Conservation (phyloP, 306 rosid genomes). For the Hippophae rhamnoides region DNA sequence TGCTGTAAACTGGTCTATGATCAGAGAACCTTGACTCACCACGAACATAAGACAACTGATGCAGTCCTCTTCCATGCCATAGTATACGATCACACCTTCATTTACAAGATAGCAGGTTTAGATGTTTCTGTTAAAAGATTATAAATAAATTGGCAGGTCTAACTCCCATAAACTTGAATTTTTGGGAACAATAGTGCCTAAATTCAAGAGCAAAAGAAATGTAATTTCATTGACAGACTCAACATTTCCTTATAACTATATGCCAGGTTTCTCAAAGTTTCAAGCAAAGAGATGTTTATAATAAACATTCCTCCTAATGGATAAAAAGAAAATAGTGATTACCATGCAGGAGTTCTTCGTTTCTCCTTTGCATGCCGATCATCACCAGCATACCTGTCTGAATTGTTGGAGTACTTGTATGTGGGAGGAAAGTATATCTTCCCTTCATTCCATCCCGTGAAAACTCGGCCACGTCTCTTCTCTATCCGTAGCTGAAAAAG, state of each 20-base stretch:
- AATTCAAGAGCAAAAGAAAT: too few species aligned
- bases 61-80: conserved; percentile 87
- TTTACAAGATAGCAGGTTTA: conserved; percentile 12
- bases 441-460: conserved; percentile 91
- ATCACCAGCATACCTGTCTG: conserved; percentile 93
- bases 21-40: conserved; percentile 96
- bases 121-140: conserved; percentile 1
- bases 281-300: too few species aligned
- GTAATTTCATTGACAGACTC: too few species aligned
- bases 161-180: too few species aligned
- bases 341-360: conserved; percentile 99
- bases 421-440: conserved; percentile 96
- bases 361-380: conserved; percentile 68
- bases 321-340: conserved; percentile 12
- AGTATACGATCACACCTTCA: conserved; percentile 96
- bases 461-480: conserved; percentile 66
- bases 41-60: conserved; percentile 78
- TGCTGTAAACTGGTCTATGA: conserved; percentile 85
- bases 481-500: conserved; percentile 72
- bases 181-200: too few species aligned
- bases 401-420: conserved; percentile 89
- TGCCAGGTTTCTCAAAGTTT: too few species aligned
- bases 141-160: too few species aligned
- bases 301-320: too few species aligned
- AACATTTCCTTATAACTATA: too few species aligned